Percentiles rank a stretch among this genome's conserved stretches.
phyloP scores from a whole-genome alignment of 2,329 filamentous ascomycete genomes.

The Drechslerella stenobrocha region DNA sequence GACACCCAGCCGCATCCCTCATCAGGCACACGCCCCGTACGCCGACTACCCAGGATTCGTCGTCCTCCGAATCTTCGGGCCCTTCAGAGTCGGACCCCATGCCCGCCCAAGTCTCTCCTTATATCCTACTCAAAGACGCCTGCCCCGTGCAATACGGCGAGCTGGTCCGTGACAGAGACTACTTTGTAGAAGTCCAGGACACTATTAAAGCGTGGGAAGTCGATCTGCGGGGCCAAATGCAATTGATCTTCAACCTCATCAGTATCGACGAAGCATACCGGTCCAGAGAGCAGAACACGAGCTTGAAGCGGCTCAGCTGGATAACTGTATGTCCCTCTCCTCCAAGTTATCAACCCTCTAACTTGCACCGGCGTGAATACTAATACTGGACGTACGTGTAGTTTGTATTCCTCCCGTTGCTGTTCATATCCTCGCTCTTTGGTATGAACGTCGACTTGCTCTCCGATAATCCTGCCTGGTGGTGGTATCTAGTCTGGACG shows the following conservation, averaged over 20 bases:
- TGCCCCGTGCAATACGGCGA: slow-evolving; percentile 28
- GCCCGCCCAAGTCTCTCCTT: neutral
- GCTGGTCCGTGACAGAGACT: slow-evolving; percentile 30
- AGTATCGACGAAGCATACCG: slow-evolving; percentile 51
- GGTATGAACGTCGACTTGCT: slow-evolving; percentile 51
- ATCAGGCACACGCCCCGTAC: neutral
- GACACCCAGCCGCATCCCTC: neutral
- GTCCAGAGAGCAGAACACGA: slow-evolving; percentile 49
- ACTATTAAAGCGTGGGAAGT: slow-evolving; percentile 29
- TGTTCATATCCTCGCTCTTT: slow-evolving; percentile 49
- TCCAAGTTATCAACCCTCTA: neutral
- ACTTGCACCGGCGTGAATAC: neutral
- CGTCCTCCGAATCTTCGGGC: neutral
- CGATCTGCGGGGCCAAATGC: slow-evolving; percentile 40
- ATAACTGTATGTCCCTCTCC: slow-evolving; percentile 45
- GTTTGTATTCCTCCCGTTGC: slow-evolving; percentile 50
- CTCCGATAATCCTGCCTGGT: slow-evolving; percentile 47
- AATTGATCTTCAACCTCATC: slow-evolving; percentile 50
- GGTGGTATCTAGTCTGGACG: slow-evolving; percentile 48
- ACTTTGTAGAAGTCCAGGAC: slow-evolving; percentile 30
- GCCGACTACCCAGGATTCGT: neutral
- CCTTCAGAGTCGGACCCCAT: neutral
- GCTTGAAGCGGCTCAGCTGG: slow-evolving; percentile 49
- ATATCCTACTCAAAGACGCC: slow-evolving; percentile 13
- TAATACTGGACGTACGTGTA: slow-evolving; percentile 7